These are phyloP conservation scores for Kodamaea anthophila DNA, from an alignment of 1,139 yeast genomes.

Conservation along the genomic window DNA sequence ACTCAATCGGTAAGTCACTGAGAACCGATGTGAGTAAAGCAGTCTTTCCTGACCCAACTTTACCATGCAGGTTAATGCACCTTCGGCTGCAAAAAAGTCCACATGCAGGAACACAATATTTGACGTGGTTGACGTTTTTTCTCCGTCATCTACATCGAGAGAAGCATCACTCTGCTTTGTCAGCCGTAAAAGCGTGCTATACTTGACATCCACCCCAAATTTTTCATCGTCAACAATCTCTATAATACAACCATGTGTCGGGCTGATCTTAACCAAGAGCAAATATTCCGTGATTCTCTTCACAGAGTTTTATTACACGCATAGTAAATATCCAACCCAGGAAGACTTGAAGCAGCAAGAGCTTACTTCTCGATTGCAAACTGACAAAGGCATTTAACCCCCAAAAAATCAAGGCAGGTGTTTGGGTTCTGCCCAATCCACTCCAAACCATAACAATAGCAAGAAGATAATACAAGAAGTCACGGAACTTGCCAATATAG, in stretches of 20 bases:
- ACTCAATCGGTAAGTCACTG: constrained; percentile 17
- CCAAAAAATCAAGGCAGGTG: background rate
- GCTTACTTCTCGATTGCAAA: background rate
- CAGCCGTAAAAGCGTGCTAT: constrained; percentile 13
- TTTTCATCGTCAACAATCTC: constrained; percentile 11
- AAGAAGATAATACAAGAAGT: background rate
- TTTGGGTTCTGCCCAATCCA: background rate
- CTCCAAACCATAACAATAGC: background rate
- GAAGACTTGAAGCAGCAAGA: constrained; percentile 18
- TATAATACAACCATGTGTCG: constrained; percentile 11
- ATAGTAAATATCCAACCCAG: constrained; percentile 23
- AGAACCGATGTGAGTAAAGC: constrained; percentile 20
- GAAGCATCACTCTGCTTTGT: background rate
- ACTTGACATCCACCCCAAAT: constrained; percentile 8
- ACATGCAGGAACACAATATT: constrained; percentile 6
- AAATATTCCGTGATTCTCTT: constrained; percentile 29
- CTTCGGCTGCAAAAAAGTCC: constrained; percentile 19
- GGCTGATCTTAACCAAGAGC: constrained; percentile 27
- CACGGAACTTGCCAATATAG: background rate
- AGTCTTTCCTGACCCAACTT: constrained; percentile 26
- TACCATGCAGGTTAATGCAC: constrained; percentile 24
- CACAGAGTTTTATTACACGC: constrained; percentile 29
- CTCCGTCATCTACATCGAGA: background rate
- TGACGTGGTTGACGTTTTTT: background rate
- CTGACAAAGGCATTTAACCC: background rate